A percentile compares a stretch with the other conserved stretches of the same genome.
Evolutionary conservation across 2,329 filamentous ascomycete genomes (phyloP).

Genomic region (Cladosporium austrohemisphaericum): DNA sequence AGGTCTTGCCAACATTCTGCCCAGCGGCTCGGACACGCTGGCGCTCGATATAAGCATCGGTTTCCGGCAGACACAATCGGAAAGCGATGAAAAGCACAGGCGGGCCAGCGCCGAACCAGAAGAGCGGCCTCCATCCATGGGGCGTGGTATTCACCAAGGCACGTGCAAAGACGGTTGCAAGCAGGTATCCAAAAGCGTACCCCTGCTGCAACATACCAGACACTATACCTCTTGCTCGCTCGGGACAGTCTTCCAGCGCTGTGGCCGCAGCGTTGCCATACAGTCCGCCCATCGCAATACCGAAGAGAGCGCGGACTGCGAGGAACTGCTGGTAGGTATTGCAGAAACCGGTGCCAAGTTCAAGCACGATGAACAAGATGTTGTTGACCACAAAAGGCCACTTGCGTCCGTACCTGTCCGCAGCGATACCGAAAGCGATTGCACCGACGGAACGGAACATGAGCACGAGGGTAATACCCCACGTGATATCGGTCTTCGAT

Average conservation of each 20-base stretch:
- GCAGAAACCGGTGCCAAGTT: slow-evolving; percentile 59
- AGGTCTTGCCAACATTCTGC: slow-evolving; percentile 61
- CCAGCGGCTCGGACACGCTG: slow-evolving; percentile 59
- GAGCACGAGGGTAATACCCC: slow-evolving; percentile 54
- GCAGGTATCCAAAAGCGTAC: slow-evolving; percentile 62
- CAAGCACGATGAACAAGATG: slow-evolving; percentile 57
- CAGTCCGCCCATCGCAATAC: slow-evolving; percentile 62
- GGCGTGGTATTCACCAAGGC: slow-evolving; percentile 71
- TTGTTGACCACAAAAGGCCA: slow-evolving; percentile 59
- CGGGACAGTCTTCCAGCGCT: slow-evolving; percentile 59
- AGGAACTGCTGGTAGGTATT: slow-evolving; percentile 57
- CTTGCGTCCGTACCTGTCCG: slow-evolving; percentile 33
- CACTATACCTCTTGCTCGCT: slow-evolving; percentile 55
- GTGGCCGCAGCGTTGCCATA: slow-evolving; percentile 61
- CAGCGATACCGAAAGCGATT: slow-evolving; percentile 51
- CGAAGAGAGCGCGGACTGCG: slow-evolving; percentile 57
- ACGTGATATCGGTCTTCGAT: slow-evolving; percentile 57
- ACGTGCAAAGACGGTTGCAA: slow-evolving; percentile 42
- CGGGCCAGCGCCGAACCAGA: slow-evolving; percentile 82
- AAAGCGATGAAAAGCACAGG: slow-evolving; percentile 77
- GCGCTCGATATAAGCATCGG: slow-evolving; percentile 65
- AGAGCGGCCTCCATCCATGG: slow-evolving; percentile 79
- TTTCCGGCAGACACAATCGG: slow-evolving; percentile 75
- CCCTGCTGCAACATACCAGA: slow-evolving; percentile 62
- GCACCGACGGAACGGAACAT: slow-evolving; percentile 61